Conservation (phyloP, 352 stramenopile species). For the Thalassiosira mediterranea region DNA sequence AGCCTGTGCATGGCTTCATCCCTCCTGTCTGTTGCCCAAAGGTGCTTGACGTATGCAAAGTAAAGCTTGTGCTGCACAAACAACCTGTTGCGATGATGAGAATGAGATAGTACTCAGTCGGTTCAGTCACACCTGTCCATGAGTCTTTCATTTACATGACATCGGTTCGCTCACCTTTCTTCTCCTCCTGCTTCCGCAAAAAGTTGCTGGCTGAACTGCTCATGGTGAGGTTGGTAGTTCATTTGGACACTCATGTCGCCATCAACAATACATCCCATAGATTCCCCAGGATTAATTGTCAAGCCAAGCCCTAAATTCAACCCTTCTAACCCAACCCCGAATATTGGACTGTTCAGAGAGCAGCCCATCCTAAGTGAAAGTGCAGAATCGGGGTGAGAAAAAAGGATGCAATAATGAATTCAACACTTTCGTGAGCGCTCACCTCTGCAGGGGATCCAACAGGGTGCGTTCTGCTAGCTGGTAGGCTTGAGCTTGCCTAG, state of each 20-base stretch:
- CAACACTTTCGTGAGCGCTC: no score
- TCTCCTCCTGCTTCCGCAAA: constrained; percentile 67
- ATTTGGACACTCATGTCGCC: constrained; percentile 59
- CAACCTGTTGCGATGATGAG: constrained; percentile 44
- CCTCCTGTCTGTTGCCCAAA: constrained; percentile 90
- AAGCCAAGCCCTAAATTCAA: no score
- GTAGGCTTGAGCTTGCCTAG: constrained; percentile 74
- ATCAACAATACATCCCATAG: constrained; percentile 66
- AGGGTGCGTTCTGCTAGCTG: constrained; percentile 80
- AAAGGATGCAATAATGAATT: no score
- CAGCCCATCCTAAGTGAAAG: constrained; percentile 64
- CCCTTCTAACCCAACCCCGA: constrained; percentile 79
- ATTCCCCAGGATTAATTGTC: constrained; percentile 36
- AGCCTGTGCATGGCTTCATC: constrained; percentile 89
- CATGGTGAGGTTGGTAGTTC: constrained; percentile 63
- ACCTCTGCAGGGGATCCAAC: constrained; percentile 78
- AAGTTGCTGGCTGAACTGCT: constrained; percentile 69
- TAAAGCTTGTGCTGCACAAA: constrained; percentile 91
- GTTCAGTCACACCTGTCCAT: no score
- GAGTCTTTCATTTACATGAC: neutral
- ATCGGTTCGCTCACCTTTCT: constrained; percentile 55
- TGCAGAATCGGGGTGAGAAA: no score
- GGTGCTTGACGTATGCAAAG: constrained; percentile 95
- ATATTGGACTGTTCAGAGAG: constrained; percentile 71
- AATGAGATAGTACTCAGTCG: constrained; percentile 6